phyloP scores from a whole-genome alignment of 202 grass and related monocot genomes.

The Digitaria exilis region DNA sequence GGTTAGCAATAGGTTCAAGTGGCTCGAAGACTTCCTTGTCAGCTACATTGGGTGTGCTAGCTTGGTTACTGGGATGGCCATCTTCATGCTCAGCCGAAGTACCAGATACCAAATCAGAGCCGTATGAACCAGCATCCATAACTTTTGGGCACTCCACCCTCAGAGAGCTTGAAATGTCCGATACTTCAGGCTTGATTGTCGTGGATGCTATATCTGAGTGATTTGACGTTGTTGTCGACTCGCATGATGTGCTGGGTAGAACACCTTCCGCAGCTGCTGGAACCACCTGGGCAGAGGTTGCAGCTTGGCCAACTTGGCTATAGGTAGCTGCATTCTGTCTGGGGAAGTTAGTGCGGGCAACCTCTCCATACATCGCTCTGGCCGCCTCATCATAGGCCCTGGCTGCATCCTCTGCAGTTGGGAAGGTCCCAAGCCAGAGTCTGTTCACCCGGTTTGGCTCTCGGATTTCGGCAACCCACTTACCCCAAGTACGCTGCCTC shows the following conservation, averaged over 20 bases:
- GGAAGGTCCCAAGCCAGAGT: slow-evolving; percentile 90
- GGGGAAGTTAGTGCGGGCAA: slow-evolving; percentile 70
- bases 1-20: slow-evolving; percentile 56
- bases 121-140: neutral
- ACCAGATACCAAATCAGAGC: neutral
- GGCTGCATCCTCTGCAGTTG: slow-evolving; percentile 63
- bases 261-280: neutral
- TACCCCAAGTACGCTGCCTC: slow-evolving; percentile 89
- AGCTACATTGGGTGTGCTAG: neutral
- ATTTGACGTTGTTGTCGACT: slow-evolving; percentile 54
- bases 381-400: slow-evolving; percentile 90
- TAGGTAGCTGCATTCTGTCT: neutral
- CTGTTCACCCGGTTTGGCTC: slow-evolving; percentile 72
- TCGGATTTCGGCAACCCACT: slow-evolving; percentile 95
- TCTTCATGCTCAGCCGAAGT: neutral
- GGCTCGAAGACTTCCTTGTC: slow-evolving; percentile 42
- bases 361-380: slow-evolving; percentile 76
- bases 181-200: neutral
- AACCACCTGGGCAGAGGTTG: neutral
- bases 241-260: slow-evolving; percentile 35
- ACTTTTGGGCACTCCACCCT: neutral
- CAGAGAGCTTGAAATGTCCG: slow-evolving; percentile 17
- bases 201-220: slow-evolving; percentile 15
- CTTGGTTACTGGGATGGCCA: neutral
- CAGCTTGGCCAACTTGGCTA: neutral